A percentile compares a stretch with the other conserved stretches of the same genome.
Conservation (phyloP, 2,329 filamentous ascomycete genomes). For the Thermoascus crustaceus region DNA sequence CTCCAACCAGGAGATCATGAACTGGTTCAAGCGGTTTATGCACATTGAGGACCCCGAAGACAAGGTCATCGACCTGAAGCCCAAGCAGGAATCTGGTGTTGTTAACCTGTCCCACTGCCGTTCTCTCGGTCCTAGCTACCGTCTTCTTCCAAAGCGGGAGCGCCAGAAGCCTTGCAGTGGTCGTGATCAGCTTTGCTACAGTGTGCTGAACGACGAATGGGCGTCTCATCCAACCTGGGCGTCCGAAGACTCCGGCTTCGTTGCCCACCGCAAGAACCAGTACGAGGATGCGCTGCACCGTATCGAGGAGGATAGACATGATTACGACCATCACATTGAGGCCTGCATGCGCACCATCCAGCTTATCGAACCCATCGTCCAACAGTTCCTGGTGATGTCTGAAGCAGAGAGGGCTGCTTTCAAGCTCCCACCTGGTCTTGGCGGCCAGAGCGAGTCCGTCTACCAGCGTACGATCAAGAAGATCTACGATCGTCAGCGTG, state of each 20-base stretch:
- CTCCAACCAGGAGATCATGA: slow-evolving; percentile 78
- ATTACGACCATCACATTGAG: slow-evolving; percentile 98
- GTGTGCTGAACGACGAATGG: slow-evolving; percentile 95
- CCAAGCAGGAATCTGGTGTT: slow-evolving; percentile 62
- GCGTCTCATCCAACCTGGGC: slow-evolving; percentile 98
- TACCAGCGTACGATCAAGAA: slow-evolving; percentile 98
- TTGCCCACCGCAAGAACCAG: slow-evolving; percentile 92
- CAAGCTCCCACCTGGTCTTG: slow-evolving; percentile 71
- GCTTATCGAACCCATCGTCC: slow-evolving; percentile 85
- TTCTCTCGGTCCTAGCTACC: slow-evolving; percentile 91
- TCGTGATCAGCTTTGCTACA: slow-evolving; percentile 86
- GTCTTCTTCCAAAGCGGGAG: slow-evolving; percentile 81
- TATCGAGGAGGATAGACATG: slow-evolving; percentile 95
- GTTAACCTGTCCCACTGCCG: slow-evolving; percentile 95
- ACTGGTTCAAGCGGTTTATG: slow-evolving; percentile 79
- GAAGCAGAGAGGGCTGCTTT: slow-evolving; percentile 65
- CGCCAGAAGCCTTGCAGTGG: slow-evolving; percentile 87
- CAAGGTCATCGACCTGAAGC: slow-evolving; percentile 68
- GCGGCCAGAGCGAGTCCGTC: slow-evolving; percentile 90
- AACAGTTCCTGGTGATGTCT: slow-evolving; percentile 75
- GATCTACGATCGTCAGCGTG: slow-evolving; percentile 79
- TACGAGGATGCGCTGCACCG: slow-evolving; percentile 91
- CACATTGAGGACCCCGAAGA: slow-evolving; percentile 64
- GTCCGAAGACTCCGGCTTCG: slow-evolving; percentile 94
- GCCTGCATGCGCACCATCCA: slow-evolving; percentile 92